Evolutionary conservation across 228 moss, liverwort and hornwort genomes (phyloP), one percentile per base, ranked within the genome.

Genomic region (Sphagnum fallax): DNA sequence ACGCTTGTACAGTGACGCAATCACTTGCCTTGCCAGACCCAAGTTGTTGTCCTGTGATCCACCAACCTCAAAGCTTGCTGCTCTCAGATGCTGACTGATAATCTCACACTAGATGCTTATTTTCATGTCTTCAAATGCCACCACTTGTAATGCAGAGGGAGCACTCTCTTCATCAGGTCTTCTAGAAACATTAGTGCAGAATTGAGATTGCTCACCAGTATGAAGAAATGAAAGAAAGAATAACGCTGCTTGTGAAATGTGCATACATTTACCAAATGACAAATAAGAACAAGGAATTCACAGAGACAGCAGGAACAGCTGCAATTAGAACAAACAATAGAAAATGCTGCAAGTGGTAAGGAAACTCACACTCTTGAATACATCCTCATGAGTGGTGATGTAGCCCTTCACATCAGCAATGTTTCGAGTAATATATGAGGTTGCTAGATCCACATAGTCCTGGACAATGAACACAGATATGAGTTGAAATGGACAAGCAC

Each of bases 1-100:
- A 57, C 98, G 90, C 76, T 98, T 98, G 78, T 93, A 93, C 14
- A 98, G 82, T 53, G 98, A 98, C 18, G 82, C 87, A 75, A 93
- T 87, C 52, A 98, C 98, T 88, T 98, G 98, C 84, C 89, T 98
- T 64, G 94, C 98, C 68, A 98, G 90, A 52, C 98, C 98, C 72
- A 94, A 78, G 85, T 94, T 98, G 76, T 87, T 98, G 75, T 98
- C 98, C 97, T 97, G 90, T 62, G 55, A 87, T 75, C 66, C 65
- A 65, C 66, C n/a, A 68, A 48, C 8, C 1, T 12, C 55, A 55
- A 8, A 55, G 8, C 9, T 55, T 55, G 55, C 9, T 55, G 55
- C 55, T 55, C 8, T 55, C 32, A 32, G 32, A 32, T 32, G 32
- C 32, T 32, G 32, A 32, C 32, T 32, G 32, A 32, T 32, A 32